phyloP scores from a whole-genome alignment of 805 yeast species.

The Sugiyamaella americana region DNA sequence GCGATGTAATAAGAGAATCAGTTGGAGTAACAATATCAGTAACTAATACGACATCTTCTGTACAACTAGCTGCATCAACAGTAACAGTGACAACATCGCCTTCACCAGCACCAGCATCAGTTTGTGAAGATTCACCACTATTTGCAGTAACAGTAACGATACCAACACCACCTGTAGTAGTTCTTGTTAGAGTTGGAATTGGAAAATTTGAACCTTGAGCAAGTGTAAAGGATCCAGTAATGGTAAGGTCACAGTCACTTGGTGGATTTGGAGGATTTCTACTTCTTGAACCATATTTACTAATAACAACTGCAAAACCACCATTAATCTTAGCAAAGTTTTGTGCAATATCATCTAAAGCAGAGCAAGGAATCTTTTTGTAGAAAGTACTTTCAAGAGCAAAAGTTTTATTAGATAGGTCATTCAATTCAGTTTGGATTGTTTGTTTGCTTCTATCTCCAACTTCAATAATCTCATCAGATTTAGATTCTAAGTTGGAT shows the following conservation, averaged over 20 bases:
- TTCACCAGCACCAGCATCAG: constrained; percentile 1
- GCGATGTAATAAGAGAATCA: not conserved
- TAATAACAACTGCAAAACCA: not conserved
- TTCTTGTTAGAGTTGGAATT: too few relatives aligned
- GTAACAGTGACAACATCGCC: not conserved
- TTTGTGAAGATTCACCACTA: not conserved
- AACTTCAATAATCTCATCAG: not conserved
- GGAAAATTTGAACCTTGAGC: not conserved
- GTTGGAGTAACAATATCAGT: not conserved
- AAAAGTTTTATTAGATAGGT: not conserved
- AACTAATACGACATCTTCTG: too few relatives aligned
- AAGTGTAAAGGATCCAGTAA: not conserved
- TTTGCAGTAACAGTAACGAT: not conserved
- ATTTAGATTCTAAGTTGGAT: not conserved
- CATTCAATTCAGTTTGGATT: not conserved
- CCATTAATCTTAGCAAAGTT: too few relatives aligned
- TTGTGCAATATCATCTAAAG: not conserved
- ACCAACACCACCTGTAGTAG: too few relatives aligned
- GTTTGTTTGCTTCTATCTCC: not conserved
- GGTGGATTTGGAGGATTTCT: not conserved
- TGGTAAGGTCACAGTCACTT: not conserved
- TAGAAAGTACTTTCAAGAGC: not conserved
- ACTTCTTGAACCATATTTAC: not conserved
- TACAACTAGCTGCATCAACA: not conserved
- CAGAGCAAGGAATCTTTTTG: not conserved